Conservation (phyloP, 2,329 filamentous ascomycete species). For the Phialophora macrospora region DNA sequence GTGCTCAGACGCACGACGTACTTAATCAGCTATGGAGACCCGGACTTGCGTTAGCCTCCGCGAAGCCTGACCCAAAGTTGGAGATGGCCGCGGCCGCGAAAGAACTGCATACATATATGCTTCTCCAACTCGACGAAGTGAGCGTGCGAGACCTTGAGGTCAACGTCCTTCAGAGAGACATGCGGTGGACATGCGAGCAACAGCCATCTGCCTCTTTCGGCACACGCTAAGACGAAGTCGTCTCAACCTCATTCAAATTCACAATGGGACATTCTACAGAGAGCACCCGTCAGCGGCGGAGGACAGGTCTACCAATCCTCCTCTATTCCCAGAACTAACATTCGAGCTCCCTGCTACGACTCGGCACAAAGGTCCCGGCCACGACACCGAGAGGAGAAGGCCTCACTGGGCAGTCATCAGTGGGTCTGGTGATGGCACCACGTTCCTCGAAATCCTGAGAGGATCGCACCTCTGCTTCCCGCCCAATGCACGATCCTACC, state of each 20-base stretch:
- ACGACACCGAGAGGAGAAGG: slow-evolving; percentile 28
- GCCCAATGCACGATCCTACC: slow-evolving; percentile 75
- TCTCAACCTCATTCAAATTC: slow-evolving; percentile 68
- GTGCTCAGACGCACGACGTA: neutral
- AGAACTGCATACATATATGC: neutral
- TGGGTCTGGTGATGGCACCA: slow-evolving; percentile 73
- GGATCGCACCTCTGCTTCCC: slow-evolving; percentile 78
- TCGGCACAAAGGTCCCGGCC: slow-evolving; percentile 43
- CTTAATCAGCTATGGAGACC: neutral
- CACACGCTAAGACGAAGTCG: slow-evolving; percentile 14
- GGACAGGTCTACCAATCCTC: slow-evolving; percentile 63
- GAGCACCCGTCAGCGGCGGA: slow-evolving; percentile 64
- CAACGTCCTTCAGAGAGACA: slow-evolving; percentile 9
- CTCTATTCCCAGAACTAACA: slow-evolving; percentile 72
- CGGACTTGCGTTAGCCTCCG: slow-evolving; percentile 1
- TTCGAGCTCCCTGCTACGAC: slow-evolving; percentile 68
- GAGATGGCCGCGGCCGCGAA: slow-evolving; percentile 8
- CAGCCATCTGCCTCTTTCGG: slow-evolving; percentile 27
- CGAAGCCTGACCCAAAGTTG: slow-evolving; percentile 3
- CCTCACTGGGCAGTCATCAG: slow-evolving; percentile 86
- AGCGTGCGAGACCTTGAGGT: neutral
- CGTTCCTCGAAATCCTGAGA: slow-evolving; percentile 76
- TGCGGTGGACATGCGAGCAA: slow-evolving; percentile 31
- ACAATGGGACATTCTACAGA: slow-evolving; percentile 82
- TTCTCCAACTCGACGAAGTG: slow-evolving; percentile 7